Evolutionary conservation across 805 yeast genomes (phyloP), one percentile per base, ranked within the genome.

Genomic region (Tetrapisispora pingtungensis): DNA sequence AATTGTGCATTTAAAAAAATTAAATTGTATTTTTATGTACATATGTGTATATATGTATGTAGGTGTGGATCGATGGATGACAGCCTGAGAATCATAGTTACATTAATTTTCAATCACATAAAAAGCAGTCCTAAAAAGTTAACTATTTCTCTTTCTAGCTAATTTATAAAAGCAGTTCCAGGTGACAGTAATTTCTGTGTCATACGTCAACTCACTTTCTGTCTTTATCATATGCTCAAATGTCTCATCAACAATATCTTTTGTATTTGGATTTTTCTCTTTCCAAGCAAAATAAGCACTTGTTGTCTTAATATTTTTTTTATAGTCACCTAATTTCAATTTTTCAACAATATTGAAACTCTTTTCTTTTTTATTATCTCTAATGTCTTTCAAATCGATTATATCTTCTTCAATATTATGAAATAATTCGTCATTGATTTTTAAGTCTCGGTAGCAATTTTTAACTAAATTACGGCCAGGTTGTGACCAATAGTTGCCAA

Each of bases 401-500:
- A 64, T 62, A 32, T 50, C 59, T 10, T 63, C 59, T 36, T 57
- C 50, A 10, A 70, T 56, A 46, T 78, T 72, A 1, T 56, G 50
- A 57, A 71, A 84, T 13, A 54, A 46, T 2, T 61, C 66, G 0
- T 30, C 15, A 22, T 55, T 50, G 4, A 59, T 42, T 7, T 45
- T 39, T 17, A 42, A 43, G 24, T 54, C 53, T 19, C 36, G 42
- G 49, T 74, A 69, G 46, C 70, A 55, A 7, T 65, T 49, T 42
- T 80, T 65, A 30, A 89, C 61, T 13, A 73, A 64, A 6, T 56
- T 43, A 40, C 95, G 68, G 0, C 96, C 97, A 0, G 95, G 93
- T 52, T 81, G 83, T 54, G 85, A 84, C 97, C 97, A 89, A 32
- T 30, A 31, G 0, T 80, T 78, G 0, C 89, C 89, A 38, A 82